A percentile compares a stretch with the other conserved stretches of the same genome.
Conservation (phyloP, 2,329 filamentous ascomycete species). For the Clonostachys solani region DNA sequence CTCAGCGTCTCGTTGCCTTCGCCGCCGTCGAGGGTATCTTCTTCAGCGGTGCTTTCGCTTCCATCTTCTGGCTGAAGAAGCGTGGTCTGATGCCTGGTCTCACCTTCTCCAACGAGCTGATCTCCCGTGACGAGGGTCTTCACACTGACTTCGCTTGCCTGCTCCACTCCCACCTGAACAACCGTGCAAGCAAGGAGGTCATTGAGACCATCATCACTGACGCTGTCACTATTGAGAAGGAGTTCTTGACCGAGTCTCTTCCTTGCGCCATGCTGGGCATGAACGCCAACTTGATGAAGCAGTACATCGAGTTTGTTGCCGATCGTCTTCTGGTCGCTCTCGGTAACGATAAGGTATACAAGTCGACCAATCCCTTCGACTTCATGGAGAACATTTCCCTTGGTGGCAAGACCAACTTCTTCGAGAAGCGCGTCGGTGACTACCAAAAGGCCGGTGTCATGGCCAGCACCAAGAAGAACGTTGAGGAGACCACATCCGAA, state of each 20-base stretch:
- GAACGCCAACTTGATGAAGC: constrained; percentile 97
- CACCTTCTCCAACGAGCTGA: constrained; percentile 99
- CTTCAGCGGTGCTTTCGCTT: constrained; percentile 97
- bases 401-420: constrained; percentile 99
- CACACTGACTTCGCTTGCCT: constrained; percentile 99
- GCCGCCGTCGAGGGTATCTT: constrained; percentile 99
- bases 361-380: constrained; percentile 93
- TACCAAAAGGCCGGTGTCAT: constrained; percentile 99
- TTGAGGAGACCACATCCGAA: constrained; percentile 36
- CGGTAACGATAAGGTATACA: constrained; percentile 92
- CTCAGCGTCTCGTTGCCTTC: constrained; percentile 92
- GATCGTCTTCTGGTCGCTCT: constrained; percentile 91
- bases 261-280: constrained; percentile 93
- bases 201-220: constrained; percentile 89
- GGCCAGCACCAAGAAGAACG: constrained; percentile 78
- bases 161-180: constrained; percentile 93
- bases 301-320: constrained; percentile 99
- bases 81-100: constrained; percentile 97
- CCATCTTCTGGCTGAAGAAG: constrained; percentile 99
- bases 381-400: constrained; percentile 99
- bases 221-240: constrained; percentile 91
- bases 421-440: constrained; percentile 98
- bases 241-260: constrained; percentile 95
- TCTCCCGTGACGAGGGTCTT: constrained; percentile 98
- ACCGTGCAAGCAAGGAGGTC: constrained; percentile 78